Percentiles rank a stretch among this genome's conserved stretches.
Evolutionary conservation across 2,329 filamentous ascomycete genomes (phyloP).

Genomic region (Emergomyces orientalis): DNA sequence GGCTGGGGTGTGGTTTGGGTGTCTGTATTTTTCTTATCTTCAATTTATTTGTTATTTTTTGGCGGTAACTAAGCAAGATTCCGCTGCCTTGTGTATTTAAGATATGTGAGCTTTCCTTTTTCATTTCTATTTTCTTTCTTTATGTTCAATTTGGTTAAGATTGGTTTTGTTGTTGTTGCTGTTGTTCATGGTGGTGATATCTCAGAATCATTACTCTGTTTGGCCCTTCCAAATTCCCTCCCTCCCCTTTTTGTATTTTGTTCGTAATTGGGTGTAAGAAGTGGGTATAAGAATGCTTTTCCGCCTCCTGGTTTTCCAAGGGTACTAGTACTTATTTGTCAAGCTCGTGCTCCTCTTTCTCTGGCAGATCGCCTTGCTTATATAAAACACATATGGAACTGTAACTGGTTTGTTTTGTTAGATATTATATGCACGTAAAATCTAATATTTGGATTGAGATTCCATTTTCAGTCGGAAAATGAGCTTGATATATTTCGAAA

Average conservation of each 20-base stretch:
- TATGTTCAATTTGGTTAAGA: not conserved
- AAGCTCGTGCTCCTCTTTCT: not conserved
- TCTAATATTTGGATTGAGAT: not conserved
- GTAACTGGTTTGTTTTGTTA: not conserved
- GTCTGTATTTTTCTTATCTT: not conserved
- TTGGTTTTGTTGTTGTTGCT: too few species aligned
- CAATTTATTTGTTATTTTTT: slow-evolving; percentile 9
- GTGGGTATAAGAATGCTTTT: not conserved
- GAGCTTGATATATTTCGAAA: too few species aligned
- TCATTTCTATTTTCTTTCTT: not conserved
- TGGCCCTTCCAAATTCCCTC: slow-evolving; percentile 8
- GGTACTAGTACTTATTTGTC: not conserved
- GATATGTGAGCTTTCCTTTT: not conserved
- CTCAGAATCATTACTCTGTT: slow-evolving; percentile 8
- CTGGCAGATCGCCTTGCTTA: not conserved
- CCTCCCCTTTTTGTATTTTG: not conserved
- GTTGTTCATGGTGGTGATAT: not conserved
- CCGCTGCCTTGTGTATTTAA: not conserved
- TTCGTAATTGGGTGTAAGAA: not conserved
- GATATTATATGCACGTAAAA: not conserved
- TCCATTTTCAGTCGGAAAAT: not conserved
- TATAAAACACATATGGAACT: not conserved
- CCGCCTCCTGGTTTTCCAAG: not conserved
- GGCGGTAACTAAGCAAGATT: not conserved
- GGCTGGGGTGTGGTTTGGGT: not conserved